Conservation (phyloP, 805 yeast species). For the Huiozyma sinensis region DNA sequence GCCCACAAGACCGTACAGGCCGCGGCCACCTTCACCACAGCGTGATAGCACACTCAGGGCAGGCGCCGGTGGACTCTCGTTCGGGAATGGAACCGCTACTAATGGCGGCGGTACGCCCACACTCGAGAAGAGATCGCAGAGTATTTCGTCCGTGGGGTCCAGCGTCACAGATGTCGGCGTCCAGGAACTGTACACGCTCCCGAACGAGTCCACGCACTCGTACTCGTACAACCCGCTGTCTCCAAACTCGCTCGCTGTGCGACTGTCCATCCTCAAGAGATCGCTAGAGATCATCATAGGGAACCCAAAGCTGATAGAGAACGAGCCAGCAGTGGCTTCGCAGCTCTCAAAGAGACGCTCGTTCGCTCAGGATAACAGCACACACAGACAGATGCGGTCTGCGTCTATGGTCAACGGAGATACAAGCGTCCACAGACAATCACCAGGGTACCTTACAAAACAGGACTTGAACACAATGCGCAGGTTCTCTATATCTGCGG, state of each 20-base stretch:
- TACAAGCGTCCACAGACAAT: background rate
- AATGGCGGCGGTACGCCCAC: too few species aligned
- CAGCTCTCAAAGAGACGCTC: background rate
- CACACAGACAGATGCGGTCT: constrained; percentile 2
- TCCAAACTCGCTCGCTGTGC: constrained; percentile 66
- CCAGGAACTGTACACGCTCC: constrained; percentile 48
- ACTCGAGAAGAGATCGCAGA: constrained; percentile 4
- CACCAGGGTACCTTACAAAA: background rate
- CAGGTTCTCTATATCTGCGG: constrained; percentile 4
- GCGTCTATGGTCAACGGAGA: background rate
- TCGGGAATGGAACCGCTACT: too few species aligned
- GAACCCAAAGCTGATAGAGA: constrained; percentile 35
- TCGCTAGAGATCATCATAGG: constrained; percentile 65
- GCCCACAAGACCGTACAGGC: constrained; percentile 1
- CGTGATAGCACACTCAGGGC: background rate
- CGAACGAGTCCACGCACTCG: constrained; percentile 72
- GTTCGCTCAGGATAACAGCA: background rate
- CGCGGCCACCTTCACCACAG: background rate
- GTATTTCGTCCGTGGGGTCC: constrained; percentile 8
- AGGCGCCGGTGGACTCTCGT: too few species aligned
- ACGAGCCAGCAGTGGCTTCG: constrained; percentile 1
- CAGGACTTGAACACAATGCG: background rate
- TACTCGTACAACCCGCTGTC: constrained; percentile 77
- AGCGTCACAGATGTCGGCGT: constrained; percentile 20
- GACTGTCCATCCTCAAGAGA: constrained; percentile 63